Base-by-base conservation (phyloP, 176 grass and related monocot genomes). In the Musa schizocarpa region DNA sequence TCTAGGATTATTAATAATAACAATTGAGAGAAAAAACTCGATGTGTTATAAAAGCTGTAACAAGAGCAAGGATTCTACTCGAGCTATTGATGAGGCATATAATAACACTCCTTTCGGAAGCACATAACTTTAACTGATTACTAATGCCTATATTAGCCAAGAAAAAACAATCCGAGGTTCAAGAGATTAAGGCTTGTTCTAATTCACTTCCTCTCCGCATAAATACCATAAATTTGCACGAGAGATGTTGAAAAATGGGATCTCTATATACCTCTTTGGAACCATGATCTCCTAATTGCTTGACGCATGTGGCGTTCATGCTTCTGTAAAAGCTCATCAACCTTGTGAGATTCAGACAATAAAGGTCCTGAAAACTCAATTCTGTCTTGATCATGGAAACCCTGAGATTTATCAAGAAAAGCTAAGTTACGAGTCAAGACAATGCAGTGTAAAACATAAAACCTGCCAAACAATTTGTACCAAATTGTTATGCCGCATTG, bases 351-450 rank as follows among this genome's bases (percentile, higher is more conserved):
- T 49, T 99, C 88, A 58, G 85, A 84, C 57, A 92, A 67, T 74
- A 99, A 64, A 56, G 95, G 90, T 2, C 95, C 95, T 11, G 95
- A 99, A 74, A 84, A 94, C 80, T 99, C 95, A 77, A 92, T 85
- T 84, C 83, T 91, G 16, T 92, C 91, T 63, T 85, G 80, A 52
- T 81, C 76, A 62, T 87, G 78, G 19, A 84, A 80, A 1, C 75
- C 74, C 85, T 92, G 50, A 17, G 71, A 64, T 80, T 84, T 78
- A 53, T 81, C 66, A 62, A 10, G 20, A 16, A 52, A 74, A 29
- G 71, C 50, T 69, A 71, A 14, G 61, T 78, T 50, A 65, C 20
- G 56, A 34, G 13, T 24, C 26, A 16, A 82, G 81, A 68, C 25
- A 63, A 77, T 8, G 16, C 50, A 74, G 68, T 70, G 68, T 2